Evolutionary conservation across 83 land plant species (phyloP).

Genomic region (Thuja plicata): DNA sequence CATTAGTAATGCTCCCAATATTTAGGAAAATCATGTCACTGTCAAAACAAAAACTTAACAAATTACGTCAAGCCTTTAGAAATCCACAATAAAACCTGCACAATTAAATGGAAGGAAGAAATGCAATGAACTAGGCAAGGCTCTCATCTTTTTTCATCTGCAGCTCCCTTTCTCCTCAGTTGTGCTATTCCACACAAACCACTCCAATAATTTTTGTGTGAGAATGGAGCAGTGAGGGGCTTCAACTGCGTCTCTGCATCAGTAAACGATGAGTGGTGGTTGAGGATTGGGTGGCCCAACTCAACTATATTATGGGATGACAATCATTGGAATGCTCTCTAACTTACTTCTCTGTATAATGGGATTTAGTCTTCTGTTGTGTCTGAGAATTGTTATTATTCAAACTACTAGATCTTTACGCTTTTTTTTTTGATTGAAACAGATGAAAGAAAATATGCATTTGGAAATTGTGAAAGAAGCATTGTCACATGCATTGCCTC

Average conservation of each 20-base stretch:
- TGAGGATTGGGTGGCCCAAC: too few relatives aligned
- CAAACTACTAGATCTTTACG: background rate
- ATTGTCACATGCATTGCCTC: conserved; percentile 27
- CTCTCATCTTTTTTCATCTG: background rate
- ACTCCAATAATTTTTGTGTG: background rate
- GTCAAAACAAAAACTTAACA: too few relatives aligned
- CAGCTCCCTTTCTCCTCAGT: background rate
- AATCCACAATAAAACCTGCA: background rate
- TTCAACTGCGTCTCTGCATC: too few relatives aligned
- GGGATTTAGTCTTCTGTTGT: background rate
- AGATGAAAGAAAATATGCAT: conserved; percentile 56
- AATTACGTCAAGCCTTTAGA: background rate
- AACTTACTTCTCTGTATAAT: background rate
- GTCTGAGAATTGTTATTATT: background rate
- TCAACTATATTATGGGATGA: background rate
- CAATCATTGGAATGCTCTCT: background rate
- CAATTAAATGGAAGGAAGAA: background rate
- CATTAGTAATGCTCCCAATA: too few relatives aligned
- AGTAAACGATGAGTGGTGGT: too few relatives aligned
- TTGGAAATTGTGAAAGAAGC: conserved; percentile 27
- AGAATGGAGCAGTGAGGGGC: too few relatives aligned
- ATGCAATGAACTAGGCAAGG: background rate
- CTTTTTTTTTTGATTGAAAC: conserved; percentile 1
- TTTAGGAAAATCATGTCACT: too few relatives aligned
- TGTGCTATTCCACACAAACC: background rate